phyloP scores from a whole-genome alignment of 2,329 filamentous ascomycete genomes.

The Biscogniauxia sp. region DNA sequence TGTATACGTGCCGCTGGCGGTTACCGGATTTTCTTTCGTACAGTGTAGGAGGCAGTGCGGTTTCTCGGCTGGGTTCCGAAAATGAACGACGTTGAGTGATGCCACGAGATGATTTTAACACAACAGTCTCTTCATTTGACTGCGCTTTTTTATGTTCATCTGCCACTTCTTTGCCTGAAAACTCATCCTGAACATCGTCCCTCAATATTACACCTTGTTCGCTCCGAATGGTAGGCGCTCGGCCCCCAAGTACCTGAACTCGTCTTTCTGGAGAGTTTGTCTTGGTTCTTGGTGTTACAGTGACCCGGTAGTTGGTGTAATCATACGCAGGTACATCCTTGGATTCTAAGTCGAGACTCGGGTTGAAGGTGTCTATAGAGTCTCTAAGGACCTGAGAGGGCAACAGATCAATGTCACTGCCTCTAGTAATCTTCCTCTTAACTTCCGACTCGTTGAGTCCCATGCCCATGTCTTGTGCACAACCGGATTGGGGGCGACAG shows the following conservation, averaged over 20 bases:
- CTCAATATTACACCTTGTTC: conserved; percentile 33
- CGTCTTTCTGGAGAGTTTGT: conserved; percentile 26
- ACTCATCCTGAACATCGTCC: conserved; percentile 23
- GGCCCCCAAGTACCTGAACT: conserved; percentile 27
- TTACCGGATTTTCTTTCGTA: conserved; percentile 3
- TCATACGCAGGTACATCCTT: conserved; percentile 24
- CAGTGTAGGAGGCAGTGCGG: neutral
- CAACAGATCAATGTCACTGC: conserved; percentile 32
- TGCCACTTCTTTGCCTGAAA: conserved; percentile 6
- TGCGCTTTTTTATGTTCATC: conserved; percentile 5
- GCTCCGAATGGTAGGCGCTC: conserved; percentile 30
- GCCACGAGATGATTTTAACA: neutral
- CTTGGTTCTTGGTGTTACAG: conserved; percentile 24
- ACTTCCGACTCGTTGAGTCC: conserved; percentile 11
- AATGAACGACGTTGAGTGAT: conserved; percentile 9
- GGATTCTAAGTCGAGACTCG: conserved; percentile 29
- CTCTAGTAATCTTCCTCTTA: conserved; percentile 14
- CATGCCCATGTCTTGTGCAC: conserved; percentile 14
- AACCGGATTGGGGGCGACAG: conserved; percentile 11
- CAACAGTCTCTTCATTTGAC: conserved; percentile 1
- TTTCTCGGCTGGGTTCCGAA: conserved; percentile 14
- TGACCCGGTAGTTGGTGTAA: conserved; percentile 23
- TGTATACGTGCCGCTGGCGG: conserved; percentile 4
- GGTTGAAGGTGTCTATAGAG: conserved; percentile 32
- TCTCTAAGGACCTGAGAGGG: conserved; percentile 31